These are phyloP conservation scores for Pseudogymnoascus sp. DNA, from an alignment of 2,329 filamentous ascomycete genomes.

Conservation along the genomic window DNA sequence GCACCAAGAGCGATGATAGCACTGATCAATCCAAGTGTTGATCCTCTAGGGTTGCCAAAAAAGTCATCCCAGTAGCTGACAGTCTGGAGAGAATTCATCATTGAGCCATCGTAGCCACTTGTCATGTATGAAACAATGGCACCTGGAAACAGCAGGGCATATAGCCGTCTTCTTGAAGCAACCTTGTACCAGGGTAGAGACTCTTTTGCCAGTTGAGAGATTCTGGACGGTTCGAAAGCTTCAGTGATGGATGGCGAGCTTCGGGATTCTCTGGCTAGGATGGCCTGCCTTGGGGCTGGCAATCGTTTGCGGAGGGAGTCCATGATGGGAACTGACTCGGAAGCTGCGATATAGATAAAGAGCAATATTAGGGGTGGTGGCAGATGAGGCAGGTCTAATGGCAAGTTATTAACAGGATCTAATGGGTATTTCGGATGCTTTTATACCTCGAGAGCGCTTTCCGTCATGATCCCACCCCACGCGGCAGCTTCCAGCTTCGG, in stretches of 20 bases:
- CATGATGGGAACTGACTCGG: conserved; percentile 15
- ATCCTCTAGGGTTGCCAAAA: conserved; percentile 30
- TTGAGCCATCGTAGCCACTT: conserved; percentile 42
- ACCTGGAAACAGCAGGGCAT: conserved; percentile 30
- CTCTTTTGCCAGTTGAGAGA: conserved; percentile 25
- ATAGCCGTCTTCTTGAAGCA: conserved; percentile 26
- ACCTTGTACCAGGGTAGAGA: conserved; percentile 29
- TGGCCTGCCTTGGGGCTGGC: conserved; percentile 24
- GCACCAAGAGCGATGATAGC: conserved; percentile 44
- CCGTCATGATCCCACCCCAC: neutral
- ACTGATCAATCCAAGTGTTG: conserved; percentile 21
- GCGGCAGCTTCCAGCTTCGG: neutral
- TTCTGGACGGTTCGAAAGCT: conserved; percentile 23
- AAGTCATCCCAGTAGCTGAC: conserved; percentile 37
- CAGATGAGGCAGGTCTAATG: neutral
- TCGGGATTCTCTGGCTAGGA: conserved; percentile 13
- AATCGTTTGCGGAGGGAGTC: conserved; percentile 22
- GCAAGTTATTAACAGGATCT: neutral
- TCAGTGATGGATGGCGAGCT: conserved; percentile 5
- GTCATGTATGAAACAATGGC: conserved; percentile 34
- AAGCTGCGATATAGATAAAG: neutral
- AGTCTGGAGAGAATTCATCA: conserved; percentile 44
- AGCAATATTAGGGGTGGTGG: neutral
- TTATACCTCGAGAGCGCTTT: neutral
- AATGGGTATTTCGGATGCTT: neutral